Base-by-base conservation (phyloP, 495 filamentous ascomycete genomes). In the Rusavskia elegans region DNA sequence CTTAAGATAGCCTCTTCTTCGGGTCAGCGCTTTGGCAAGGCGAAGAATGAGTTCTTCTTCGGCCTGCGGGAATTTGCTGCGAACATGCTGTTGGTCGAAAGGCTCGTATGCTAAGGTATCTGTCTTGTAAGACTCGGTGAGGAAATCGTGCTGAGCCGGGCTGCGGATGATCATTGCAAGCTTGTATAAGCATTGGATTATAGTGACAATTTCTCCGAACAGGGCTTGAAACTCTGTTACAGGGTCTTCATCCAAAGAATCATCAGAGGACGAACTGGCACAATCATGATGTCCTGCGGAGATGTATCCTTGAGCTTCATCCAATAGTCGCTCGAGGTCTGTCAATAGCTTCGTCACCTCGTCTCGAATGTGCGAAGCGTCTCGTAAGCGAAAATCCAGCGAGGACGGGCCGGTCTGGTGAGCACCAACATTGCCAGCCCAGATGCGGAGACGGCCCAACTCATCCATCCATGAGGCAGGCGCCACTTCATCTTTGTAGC, bases 381-480 rank as follows among this genome's bases (percentile, higher is more conserved):
- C 44, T 42, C 57, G 49, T 16, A 62, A 30, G 27, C 59, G 44
- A 45, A 53, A 60, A 25, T 62, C 52, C 20, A 62, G 35, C 8
- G 59, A 57, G 7, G 45, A 51, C 49, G 48, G 50, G 2, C 60
- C 60, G 11, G 25, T 57, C 32, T 50, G 45, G 30, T 68, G 66
- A 23, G 61, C 66, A 27, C 65, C 65, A 37, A 59, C 55, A 55
- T 67, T 66, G 10, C 54, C 59, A 20, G 66, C 56, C 66, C 66
- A 68, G 2, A 66, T 49, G 14, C 59, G 58, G 16, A 68, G 55
- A 13, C 63, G 54, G 1, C 63, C 65, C 11, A 58, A 35, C 21
- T 66, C 64, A 50, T 59, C 57, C 40, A 49, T 36, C 54, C 57
- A 57, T 5, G 32, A 35, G 10, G 32, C 32, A 11, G 32, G 5